phyloP scores from a whole-genome alignment of 148 eudicot species.

The Rhododendron mucronatum region DNA sequence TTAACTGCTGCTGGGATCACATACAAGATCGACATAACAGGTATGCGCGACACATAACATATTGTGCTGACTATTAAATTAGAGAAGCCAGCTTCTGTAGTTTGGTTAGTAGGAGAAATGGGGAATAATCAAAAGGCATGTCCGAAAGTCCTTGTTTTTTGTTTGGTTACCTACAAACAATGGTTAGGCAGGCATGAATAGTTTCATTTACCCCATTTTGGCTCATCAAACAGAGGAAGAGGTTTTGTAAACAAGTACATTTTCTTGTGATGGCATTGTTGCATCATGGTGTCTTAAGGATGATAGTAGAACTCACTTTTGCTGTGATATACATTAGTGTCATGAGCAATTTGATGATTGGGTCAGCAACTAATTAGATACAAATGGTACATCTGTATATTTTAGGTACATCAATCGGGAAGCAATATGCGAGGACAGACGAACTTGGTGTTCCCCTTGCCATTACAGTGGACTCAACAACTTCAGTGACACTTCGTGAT shows the following conservation, averaged over 20 bases:
- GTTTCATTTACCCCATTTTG: not conserved
- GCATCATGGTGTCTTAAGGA: not conserved
- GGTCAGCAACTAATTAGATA: not conserved
- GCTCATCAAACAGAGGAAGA: not conserved
- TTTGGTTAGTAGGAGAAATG: not conserved
- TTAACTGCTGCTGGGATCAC: slow-evolving; percentile 71
- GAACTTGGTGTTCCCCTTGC: slow-evolving; percentile 93
- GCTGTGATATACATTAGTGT: not conserved
- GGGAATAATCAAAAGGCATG: not conserved
- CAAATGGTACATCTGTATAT: not conserved
- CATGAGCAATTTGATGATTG: not conserved
- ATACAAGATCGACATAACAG: slow-evolving; percentile 78
- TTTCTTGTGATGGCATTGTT: not conserved
- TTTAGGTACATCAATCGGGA: slow-evolving; percentile 89
- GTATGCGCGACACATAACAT: slow-evolving; percentile 20
- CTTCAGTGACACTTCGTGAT: slow-evolving; percentile 76
- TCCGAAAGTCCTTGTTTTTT: not conserved
- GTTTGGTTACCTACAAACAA: not conserved
- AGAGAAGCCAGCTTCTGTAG: not conserved
- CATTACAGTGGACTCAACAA: slow-evolving; percentile 66
- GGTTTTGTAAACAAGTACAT: not conserved
- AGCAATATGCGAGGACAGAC: slow-evolving; percentile 90
- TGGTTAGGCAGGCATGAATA: no score
- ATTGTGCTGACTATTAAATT: not conserved
- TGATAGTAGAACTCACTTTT: not conserved